Base-by-base conservation (phyloP, 2,329 filamentous ascomycete species). In the Penicillium capsulatum region DNA sequence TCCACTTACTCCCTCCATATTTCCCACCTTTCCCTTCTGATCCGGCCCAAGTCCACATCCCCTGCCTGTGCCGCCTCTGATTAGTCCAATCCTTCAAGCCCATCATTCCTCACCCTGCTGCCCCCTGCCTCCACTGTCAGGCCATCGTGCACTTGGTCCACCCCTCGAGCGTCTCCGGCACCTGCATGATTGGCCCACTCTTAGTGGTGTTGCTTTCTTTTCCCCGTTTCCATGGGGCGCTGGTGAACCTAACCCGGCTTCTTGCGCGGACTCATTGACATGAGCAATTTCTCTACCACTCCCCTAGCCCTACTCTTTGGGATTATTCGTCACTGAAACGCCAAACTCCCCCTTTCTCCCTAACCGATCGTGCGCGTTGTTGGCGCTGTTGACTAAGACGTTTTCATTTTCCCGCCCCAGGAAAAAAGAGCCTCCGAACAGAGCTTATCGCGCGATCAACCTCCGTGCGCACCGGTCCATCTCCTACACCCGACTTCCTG, bases 131-230 rank as follows among this genome's bases (percentile, higher is more conserved):
- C 36, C 42, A 51, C 43, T 48, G 44, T 58, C 57, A 59, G 54
- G 50, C 55, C 57, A 59, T 59, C 50, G 46, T 58, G 45, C 48
- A 36, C 48, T 45, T 44, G 51, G 38, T 53, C 55, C 54, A 59
- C 55, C 9, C 44, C 33, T 47, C 34, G 22, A 50, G 40, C 45
- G 43, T 53, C 40, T 30, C 50, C 51, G 45, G 50, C 51, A 48
- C 48, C 44, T 48, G 54, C 57, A 53, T 57, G 47, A 59, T 61
- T 59, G 56, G 57, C 44, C 48, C 49, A 48, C 48, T 22, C 44
- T 36, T 40, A 38, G 41, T 43, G 45, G 44, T 40, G 47, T 46
- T 52, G 44, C 40, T 51, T 37, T 42, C 56, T 24, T 43, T 44
- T 36, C 38, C 44, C 49, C 48, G 44, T 43, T 45, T 40, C 35